These are phyloP conservation scores for Tephrocybe sp. DNA, from an alignment of 768 basidiomycete species.

Conservation along the genomic window DNA sequence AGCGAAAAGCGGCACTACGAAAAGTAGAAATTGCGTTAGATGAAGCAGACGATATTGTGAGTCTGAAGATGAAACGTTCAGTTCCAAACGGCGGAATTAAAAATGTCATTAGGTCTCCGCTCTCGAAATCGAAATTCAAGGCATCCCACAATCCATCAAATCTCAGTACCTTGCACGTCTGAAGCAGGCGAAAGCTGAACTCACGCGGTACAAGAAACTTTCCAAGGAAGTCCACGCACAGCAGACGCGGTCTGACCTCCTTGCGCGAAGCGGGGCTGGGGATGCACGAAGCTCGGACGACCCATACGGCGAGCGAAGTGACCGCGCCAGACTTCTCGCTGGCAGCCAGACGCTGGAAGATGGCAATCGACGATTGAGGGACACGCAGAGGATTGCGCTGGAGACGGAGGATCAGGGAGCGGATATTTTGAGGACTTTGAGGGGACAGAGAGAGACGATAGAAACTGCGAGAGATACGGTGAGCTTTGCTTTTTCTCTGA, in stretches of 20 bases:
- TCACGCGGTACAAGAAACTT: slow-evolving; percentile 74
- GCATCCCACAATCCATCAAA: slow-evolving; percentile 83
- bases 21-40: slow-evolving; percentile 88
- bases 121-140: slow-evolving; percentile 92
- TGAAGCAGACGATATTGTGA: slow-evolving; percentile 91
- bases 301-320: slow-evolving; percentile 63
- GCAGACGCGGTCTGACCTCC: slow-evolving; percentile 57
- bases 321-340: slow-evolving; percentile 69
- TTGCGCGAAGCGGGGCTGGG: slow-evolving; percentile 25
- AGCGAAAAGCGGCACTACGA: slow-evolving; percentile 75
- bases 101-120: slow-evolving; percentile 69
- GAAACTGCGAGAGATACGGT: slow-evolving; percentile 86
- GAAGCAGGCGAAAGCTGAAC: slow-evolving; percentile 66
- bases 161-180: slow-evolving; percentile 67
- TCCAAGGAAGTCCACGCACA: slow-evolving; percentile 68
- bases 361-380: slow-evolving; percentile 69
- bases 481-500: slow-evolving; percentile 26
- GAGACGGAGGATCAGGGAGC: slow-evolving; percentile 92
- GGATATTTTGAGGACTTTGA: slow-evolving; percentile 78
- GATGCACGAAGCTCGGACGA: slow-evolving; percentile 53
- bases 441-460: slow-evolving; percentile 88
- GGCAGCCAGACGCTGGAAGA: slow-evolving; percentile 76
- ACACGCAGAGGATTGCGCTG: slow-evolving; percentile 84
- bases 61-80: slow-evolving; percentile 21
- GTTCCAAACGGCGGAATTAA: not conserved